phyloP scores from a whole-genome alignment of 306 rosid species.

The Gleditsia sinensis region DNA sequence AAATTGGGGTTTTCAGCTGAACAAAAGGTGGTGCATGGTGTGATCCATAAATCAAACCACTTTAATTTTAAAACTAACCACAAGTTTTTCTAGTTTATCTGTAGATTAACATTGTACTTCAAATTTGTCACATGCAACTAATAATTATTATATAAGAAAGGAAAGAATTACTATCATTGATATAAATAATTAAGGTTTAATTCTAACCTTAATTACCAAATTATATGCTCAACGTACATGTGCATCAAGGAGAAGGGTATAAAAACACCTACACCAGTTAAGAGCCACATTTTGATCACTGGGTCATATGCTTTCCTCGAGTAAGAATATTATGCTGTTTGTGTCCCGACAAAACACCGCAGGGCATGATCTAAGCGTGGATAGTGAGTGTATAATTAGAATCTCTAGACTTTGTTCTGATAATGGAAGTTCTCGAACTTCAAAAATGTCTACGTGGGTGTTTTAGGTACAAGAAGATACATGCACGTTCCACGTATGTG shows the following conservation, averaged over 20 bases:
- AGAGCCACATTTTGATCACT: slow-evolving; percentile 1
- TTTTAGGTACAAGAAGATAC: slow-evolving; percentile 46
- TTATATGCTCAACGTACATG: slow-evolving; percentile 5
- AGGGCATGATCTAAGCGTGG: slow-evolving; percentile 15
- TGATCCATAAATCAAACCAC: neutral
- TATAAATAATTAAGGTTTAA: neutral
- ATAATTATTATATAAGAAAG: neutral
- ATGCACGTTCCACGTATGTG: slow-evolving; percentile 62
- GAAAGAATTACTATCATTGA: too few species aligned
- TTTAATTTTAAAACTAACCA: neutral
- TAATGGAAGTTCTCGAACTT: slow-evolving; percentile 33
- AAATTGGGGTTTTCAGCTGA: neutral
- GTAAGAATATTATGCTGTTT: slow-evolving; percentile 11
- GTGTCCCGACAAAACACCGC: slow-evolving; percentile 29
- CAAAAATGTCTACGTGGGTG: slow-evolving; percentile 46
- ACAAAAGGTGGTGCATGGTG: slow-evolving; percentile 16
- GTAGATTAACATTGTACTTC: neutral
- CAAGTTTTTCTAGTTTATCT: neutral
- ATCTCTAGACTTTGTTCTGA: slow-evolving; percentile 32
- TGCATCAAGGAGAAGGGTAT: slow-evolving; percentile 10
- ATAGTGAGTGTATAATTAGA: slow-evolving; percentile 16
- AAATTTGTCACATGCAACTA: neutral
- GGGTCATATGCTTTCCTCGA: slow-evolving; percentile 18
- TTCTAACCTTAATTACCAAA: neutral
- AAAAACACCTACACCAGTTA: slow-evolving; percentile 15